Base-by-base conservation (phyloP, 225 moss, liverwort and hornwort genomes). In the Asterella californica region DNA sequence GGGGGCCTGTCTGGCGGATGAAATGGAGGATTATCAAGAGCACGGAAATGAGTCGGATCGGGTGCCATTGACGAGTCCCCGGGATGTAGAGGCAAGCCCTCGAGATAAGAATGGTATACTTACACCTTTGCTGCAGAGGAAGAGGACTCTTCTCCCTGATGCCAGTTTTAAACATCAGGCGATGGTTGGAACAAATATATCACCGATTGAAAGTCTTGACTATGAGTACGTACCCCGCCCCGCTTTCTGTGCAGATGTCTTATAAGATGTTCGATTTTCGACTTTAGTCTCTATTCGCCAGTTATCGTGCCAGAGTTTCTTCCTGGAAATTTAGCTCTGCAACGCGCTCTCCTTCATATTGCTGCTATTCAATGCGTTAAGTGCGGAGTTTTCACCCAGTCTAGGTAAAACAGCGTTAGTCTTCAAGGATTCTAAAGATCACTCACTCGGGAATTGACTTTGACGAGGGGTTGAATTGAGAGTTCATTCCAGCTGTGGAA, bases 161-260 rank as follows among this genome's bases (percentile, higher is more conserved):
- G 29, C 59, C 42, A 74, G 60, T 37, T 60, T 37, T 37, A 80
- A 89, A 76, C 90, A 93, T 54, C 86, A 84, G 18, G 91, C 93
- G 0, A 78, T 80, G 76, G 87, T 91, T 53, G 88, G 87, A 64
- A 71, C 80, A 17, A 91, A 87, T 79, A 79, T 80, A 17, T 74
- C 90, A 12, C 79, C 86, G 42, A 76, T 96, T 15, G 95, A 96
- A 76, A 96, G 95, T 70, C 88, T 96, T 48, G 93, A 96, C 85
- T 96, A 90, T 64, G 95, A 96, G 95, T 96, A 91, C 83, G 93
- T 83, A 32, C 62, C 17, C 65, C 4, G 52, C 42, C 10, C 5
- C 12, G 52, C 52, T 52, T 52, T 52, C 52, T 17, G 52, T 17
- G 17, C 52, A 52, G 52, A 1, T 52, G 10, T 67, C 1, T 30